Base-by-base conservation (phyloP, 768 basidiomycete genomes). In the Gyrodon lividus region DNA sequence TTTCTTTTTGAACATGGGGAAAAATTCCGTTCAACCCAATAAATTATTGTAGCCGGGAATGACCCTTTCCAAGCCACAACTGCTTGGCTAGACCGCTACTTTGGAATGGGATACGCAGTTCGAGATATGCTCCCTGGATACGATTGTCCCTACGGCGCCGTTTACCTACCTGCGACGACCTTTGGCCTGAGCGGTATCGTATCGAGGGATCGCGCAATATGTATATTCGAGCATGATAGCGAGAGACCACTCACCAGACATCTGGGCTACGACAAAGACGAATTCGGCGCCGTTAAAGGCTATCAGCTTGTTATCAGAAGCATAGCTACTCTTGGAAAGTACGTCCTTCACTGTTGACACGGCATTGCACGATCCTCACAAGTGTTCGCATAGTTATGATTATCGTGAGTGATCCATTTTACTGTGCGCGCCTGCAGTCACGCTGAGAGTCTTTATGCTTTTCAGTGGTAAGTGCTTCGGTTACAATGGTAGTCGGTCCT, bases 101-200 rank as follows among this genome's bases (percentile, higher is more conserved):
- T 85, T 56, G 84, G 84, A 31, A 84, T 84, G 81, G 84, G 84
- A 0, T 59, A 62, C 13, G 43, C 72, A 4, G 77, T 79, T n/a
- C 75, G 80, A n/a, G 77, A 83, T 34, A 70, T 86, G 71, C 74
- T 87, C n/a, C 76, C 78, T 1, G 77, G 80, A 38, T 86, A 86
- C 61, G 85, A 87, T 61, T 86, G 84, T 56, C 85, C 85, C 4
- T 67, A 76, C 52, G 82, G 84, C 43, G 77, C 84, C 0, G 71
- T 80, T 10, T 82, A 74, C 62, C 69, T 87, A n/a, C 79, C 81
- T 3, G 81, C 81, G 0, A 81, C 80, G 6, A 79, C 80, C 0
- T 76, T 78, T 59, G 69, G 74, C n/a, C 59, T 59, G 8, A 40
- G 61, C 5, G 84, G 83, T 3, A 72, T 68, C 4, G 58, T 79